Conservation (phyloP, 2,329 filamentous ascomycete genomes). For the Penicillium psychrosexuale region DNA sequence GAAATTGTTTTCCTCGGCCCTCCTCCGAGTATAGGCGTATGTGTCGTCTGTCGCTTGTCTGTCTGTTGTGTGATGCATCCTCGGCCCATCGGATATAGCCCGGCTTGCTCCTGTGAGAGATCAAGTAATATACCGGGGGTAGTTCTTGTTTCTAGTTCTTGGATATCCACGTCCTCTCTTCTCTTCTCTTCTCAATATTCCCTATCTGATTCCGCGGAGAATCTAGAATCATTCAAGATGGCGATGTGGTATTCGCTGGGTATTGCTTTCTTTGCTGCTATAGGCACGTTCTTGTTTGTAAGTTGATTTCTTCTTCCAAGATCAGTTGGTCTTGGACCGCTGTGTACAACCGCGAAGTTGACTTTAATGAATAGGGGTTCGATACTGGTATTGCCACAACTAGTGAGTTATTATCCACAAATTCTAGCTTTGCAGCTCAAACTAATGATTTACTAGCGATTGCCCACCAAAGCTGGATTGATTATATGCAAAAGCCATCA, state of each 20-base stretch:
- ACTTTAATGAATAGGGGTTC: slow-evolving; percentile 47
- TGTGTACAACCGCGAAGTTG: neutral
- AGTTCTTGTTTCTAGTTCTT: neutral
- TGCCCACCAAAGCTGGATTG: slow-evolving; percentile 58
- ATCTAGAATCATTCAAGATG: slow-evolving; percentile 30
- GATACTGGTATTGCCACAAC: slow-evolving; percentile 61
- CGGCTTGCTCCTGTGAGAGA: neutral
- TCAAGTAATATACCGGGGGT: slow-evolving; percentile 6
- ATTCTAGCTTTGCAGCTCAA: neutral
- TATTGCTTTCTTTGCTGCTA: slow-evolving; percentile 56
- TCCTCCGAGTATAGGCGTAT: slow-evolving; percentile 23
- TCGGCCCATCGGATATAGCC: slow-evolving; percentile 21
- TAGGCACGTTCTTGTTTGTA: slow-evolving; percentile 59
- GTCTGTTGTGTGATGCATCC: slow-evolving; percentile 13
- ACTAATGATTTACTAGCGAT: slow-evolving; percentile 44
- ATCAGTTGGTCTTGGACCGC: neutral
- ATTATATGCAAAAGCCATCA: slow-evolving; percentile 57
- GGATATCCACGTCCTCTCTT: neutral
- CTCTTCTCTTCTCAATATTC: neutral
- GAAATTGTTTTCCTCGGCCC: slow-evolving; percentile 21
- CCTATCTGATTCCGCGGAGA: neutral
- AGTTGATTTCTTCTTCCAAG: slow-evolving; percentile 18
- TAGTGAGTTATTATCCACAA: slow-evolving; percentile 38
- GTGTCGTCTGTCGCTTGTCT: slow-evolving; percentile 1
- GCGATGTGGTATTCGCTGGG: slow-evolving; percentile 48